These are phyloP conservation scores for Nannochloris sp. DNA, from an alignment of 139 green algal genomes.

Conservation along the genomic window DNA sequence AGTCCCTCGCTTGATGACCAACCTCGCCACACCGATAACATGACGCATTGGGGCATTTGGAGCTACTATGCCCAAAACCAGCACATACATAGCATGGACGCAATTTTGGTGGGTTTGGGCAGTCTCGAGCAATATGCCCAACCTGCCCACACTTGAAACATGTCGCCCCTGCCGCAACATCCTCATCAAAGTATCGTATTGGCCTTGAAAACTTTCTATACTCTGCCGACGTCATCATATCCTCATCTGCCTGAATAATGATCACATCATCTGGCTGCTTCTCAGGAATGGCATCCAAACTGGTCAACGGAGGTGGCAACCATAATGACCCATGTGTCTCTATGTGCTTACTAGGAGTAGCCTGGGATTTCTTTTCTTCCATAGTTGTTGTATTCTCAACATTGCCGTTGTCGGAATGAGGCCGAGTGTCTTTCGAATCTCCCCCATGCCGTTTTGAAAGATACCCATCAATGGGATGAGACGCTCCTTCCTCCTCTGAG, in stretches of 20 bases:
- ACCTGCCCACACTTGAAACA: slow-evolving; percentile 46
- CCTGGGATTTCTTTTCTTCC: too few species aligned
- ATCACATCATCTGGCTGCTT: background rate
- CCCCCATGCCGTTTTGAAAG: background rate
- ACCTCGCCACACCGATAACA: slow-evolving; percentile 48
- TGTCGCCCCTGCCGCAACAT: slow-evolving; percentile 34
- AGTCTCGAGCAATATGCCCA: slow-evolving; percentile 42
- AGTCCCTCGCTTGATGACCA: slow-evolving; percentile 46
- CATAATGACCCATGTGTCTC: too few species aligned
- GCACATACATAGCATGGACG: slow-evolving; percentile 62
- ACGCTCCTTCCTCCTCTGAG: background rate
- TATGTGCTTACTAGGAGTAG: too few species aligned
- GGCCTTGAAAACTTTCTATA: background rate
- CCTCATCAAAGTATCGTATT: slow-evolving; percentile 41
- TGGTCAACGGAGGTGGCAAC: too few species aligned
- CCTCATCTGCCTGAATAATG: background rate
- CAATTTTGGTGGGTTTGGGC: slow-evolving; percentile 22
- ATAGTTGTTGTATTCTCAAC: too few species aligned
- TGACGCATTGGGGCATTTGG: slow-evolving; percentile 49
- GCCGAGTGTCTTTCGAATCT: too few species aligned
- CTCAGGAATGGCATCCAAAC: too few species aligned
- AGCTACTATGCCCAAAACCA: slow-evolving; percentile 39
- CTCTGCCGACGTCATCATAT: background rate
- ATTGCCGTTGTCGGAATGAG: too few species aligned
- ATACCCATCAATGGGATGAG: slow-evolving; percentile 2